A percentile compares a stretch with the other conserved stretches of the same genome.
phyloP scores from a whole-genome alignment of 2,329 filamentous ascomycete species.

The Ramularia collo-cygni region DNA sequence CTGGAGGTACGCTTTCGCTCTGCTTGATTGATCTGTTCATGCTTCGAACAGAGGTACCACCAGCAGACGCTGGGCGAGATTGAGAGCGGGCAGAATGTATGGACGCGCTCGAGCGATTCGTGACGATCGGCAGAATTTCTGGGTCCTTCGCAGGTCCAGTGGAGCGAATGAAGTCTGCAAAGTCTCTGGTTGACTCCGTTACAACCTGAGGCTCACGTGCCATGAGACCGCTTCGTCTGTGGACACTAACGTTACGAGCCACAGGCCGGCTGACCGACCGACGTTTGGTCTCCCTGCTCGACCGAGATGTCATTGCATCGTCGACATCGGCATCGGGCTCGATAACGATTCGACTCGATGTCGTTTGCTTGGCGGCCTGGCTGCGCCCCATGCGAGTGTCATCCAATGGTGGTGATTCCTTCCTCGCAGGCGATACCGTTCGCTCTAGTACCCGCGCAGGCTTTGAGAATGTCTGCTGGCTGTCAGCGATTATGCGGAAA shows the following conservation, averaged over 20 bases:
- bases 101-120: background rate
- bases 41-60: slow-evolving; percentile 16
- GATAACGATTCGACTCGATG: slow-evolving; percentile 4
- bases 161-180: slow-evolving; percentile 82
- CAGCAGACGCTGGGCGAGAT: slow-evolving; percentile 19
- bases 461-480: slow-evolving; percentile 11
- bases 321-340: background rate
- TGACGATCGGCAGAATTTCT: slow-evolving; percentile 13
- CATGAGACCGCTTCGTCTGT: slow-evolving; percentile 29
- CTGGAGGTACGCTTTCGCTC: slow-evolving; percentile 21
- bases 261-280: slow-evolving; percentile 27
- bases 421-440: slow-evolving; percentile 7
- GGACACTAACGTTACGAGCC: slow-evolving; percentile 26
- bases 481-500: slow-evolving; percentile 2
- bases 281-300: slow-evolving; percentile 16
- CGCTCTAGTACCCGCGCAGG: slow-evolving; percentile 10
- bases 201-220: slow-evolving; percentile 68
- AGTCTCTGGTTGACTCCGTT: slow-evolving; percentile 67
- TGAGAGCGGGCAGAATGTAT: slow-evolving; percentile 7
- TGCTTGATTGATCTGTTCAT: slow-evolving; percentile 9
- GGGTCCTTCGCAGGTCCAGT: slow-evolving; percentile 57
- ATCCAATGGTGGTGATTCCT: slow-evolving; percentile 6
- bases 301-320: slow-evolving; percentile 1
- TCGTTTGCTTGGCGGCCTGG: slow-evolving; percentile 17
- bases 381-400: slow-evolving; percentile 17